Evolutionary conservation across 2,329 filamentous ascomycete genomes (phyloP), one percentile per base, ranked within the genome.

Genomic region (Talaromyces sp.): DNA sequence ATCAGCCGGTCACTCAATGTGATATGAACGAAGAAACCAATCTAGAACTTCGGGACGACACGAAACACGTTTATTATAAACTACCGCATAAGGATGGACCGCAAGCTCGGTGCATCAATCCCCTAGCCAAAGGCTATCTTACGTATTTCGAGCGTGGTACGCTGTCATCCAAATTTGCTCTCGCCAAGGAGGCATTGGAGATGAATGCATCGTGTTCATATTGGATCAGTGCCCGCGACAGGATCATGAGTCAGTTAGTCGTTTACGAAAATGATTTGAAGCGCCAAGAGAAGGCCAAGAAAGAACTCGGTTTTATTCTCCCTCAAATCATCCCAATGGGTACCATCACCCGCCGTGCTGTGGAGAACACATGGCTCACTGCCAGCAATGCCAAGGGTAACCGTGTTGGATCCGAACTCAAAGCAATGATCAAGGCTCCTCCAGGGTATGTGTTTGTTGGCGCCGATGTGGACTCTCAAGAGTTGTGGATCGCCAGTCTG

Each of bases 151-250:
- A 99, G 72, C 91, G 91, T 40, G 94, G 93, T 0, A 91, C 86
- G 0, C 81, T 99, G 2, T 91, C 92, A 0, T 98, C 94, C 0
- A 90, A 97, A 76, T 98, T 90, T 72, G 76, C 88, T 0, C 94
- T 97, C 72, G 95, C 95, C 0, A 98, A 96, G 74, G 93, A 97
- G 76, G 95, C 96, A 0, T 81, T 99, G 51, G 91, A 98, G 71
- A 99, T 99, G 95, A 99, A 99, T 72, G 93, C 95, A 0, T 97
- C 93, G 0, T 99, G 96, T 75, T 98, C 94, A 0, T 99, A 99
- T 78, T 99, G 96, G 95, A 98, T 99, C 71, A 97, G 92, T 72
- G 93, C 95, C 17, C 86, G 95, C 68, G 92, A 97, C 73, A 85
- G 95, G 59, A 99, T 99, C 78, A 94, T 82, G 84, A 91, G 89